Base-by-base conservation (phyloP, 2,329 filamentous ascomycete genomes). In the Trichoderma sp. region DNA sequence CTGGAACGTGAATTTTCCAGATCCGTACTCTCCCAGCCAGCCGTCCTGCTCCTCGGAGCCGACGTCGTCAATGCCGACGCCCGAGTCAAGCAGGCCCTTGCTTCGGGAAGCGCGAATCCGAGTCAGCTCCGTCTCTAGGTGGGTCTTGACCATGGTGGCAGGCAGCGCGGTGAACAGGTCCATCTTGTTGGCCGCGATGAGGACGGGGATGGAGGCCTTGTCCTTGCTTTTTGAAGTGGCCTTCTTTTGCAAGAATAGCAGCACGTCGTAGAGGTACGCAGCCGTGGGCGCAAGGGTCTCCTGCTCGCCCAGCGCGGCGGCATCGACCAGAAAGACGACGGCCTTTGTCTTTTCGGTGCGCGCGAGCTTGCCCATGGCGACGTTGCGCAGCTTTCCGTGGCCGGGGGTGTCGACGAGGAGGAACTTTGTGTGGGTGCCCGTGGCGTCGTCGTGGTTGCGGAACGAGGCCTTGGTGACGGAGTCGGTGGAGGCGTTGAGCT, bases 91-190 rank as follows among this genome's bases (percentile, higher is more conserved):
- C 72, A 99, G 81, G 0, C 94, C 94, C 82, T 93, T 95, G 76
- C 91, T 92, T 79, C 90, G 90, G 53, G 92, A 93, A 71, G 86
- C 85, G 62, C 95, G 89, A 67, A 98, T 92, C 64, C 92, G 89
- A 30, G 91, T 89, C 73, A 98, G 89, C 80, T 98, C 95, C 14
- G 87, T 85, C 83, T 98, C 95, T 15, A 99, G 85, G 74, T 88
- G 89, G 68, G 86, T 86, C 81, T 89, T 91, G 72, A 98, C 93
- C 36, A 97, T 85, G 6, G 88, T 87, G 0, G 93, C 89, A 0
- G 96, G 96, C 66, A 98, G 84, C 8, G 95, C 94, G 0, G 96
- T 98, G 80, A 99, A 99, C 1, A 99, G 86, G 80, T 99, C 96
- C 79, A 94, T 88, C 86, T 99, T 99, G 83, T 98, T 99, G 69